phyloP scores from a whole-genome alignment of 2,329 filamentous ascomycete genomes.

The Aureobasidium zeae region DNA sequence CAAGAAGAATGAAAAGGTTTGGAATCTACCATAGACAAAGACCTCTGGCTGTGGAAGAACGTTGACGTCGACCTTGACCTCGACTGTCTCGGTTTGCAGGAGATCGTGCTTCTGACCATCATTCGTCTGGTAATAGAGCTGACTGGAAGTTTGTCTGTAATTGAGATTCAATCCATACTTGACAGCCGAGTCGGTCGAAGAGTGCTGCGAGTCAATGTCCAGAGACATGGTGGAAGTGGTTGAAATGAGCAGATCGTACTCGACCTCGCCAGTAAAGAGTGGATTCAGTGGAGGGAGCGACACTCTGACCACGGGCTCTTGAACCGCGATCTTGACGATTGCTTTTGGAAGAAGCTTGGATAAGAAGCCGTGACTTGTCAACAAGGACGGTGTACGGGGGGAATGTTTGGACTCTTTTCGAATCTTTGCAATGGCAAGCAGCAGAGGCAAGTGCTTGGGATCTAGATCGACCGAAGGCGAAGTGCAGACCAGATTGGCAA shows the following conservation, averaged over 20 bases:
- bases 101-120: slow-evolving; percentile 76
- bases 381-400: not conserved
- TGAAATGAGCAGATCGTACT: slow-evolving; percentile 91
- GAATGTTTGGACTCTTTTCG: slow-evolving; percentile 17
- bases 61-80: slow-evolving; percentile 75
- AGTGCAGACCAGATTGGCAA: slow-evolving; percentile 91
- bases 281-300: slow-evolving; percentile 68
- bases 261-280: slow-evolving; percentile 51
- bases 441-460: slow-evolving; percentile 78
- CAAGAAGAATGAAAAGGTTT: slow-evolving; percentile 83
- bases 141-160: slow-evolving; percentile 73
- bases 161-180: slow-evolving; percentile 81
- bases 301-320: slow-evolving; percentile 89
- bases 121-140: slow-evolving; percentile 89
- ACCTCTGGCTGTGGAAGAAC: slow-evolving; percentile 81
- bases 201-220: slow-evolving; percentile 89
- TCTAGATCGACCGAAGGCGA: slow-evolving; percentile 91
- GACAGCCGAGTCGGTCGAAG: slow-evolving; percentile 64
- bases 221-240: slow-evolving; percentile 89
- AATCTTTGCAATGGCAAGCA: slow-evolving; percentile 64
- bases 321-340: slow-evolving; percentile 89
- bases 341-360: slow-evolving; percentile 90
- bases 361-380: slow-evolving; percentile 47
- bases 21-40: slow-evolving; percentile 65
- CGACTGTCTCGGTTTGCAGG: slow-evolving; percentile 76